Percentiles rank a stretch among this genome's conserved stretches.
These are phyloP conservation scores for Hygrophorus russula DNA, from an alignment of 768 basidiomycete species.

Conservation along the genomic window DNA sequence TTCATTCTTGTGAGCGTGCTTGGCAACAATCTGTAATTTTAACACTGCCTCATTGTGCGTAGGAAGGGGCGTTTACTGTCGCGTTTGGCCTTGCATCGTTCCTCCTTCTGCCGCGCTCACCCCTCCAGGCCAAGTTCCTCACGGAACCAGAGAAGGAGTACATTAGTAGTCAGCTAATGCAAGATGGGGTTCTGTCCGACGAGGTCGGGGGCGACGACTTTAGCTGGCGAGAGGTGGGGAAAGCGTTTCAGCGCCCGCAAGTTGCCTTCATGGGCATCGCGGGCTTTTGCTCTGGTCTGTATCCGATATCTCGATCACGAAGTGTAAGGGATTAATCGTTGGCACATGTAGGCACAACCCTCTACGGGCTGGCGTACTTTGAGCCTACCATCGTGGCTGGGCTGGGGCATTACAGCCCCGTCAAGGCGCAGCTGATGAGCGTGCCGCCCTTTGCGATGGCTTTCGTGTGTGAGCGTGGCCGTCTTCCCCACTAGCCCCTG, in stretches of 20 bases:
- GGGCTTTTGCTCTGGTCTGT: slow-evolving; percentile 42
- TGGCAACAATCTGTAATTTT: background rate
- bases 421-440: slow-evolving; percentile 49
- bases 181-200: slow-evolving; percentile 26
- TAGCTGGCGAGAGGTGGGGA: slow-evolving; percentile 44
- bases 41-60: background rate
- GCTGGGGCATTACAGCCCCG: slow-evolving; percentile 39
- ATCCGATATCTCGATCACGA: background rate
- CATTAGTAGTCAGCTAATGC: slow-evolving; percentile 26
- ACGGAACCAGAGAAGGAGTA: slow-evolving; percentile 36
- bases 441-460: slow-evolving; percentile 45
- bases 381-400: slow-evolving; percentile 59
- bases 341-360: slow-evolving; percentile 23
- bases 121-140: slow-evolving; percentile 38
- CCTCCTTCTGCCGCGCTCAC: slow-evolving; percentile 35
- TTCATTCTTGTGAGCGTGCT: slow-evolving; percentile 35
- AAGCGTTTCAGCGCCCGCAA: slow-evolving; percentile 40
- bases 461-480: slow-evolving; percentile 30
- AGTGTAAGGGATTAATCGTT: background rate
- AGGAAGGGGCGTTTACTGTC: slow-evolving; percentile 53
- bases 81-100: slow-evolving; percentile 41
- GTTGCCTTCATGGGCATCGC: slow-evolving; percentile 38
- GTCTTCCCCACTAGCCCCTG: background rate
- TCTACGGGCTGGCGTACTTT: slow-evolving; percentile 46
- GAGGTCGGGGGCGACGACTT: slow-evolving; percentile 31